A percentile compares a stretch with the other conserved stretches of the same genome.
phyloP scores from a whole-genome alignment of 2,329 filamentous ascomycete genomes.

The Botryotinia convoluta region DNA sequence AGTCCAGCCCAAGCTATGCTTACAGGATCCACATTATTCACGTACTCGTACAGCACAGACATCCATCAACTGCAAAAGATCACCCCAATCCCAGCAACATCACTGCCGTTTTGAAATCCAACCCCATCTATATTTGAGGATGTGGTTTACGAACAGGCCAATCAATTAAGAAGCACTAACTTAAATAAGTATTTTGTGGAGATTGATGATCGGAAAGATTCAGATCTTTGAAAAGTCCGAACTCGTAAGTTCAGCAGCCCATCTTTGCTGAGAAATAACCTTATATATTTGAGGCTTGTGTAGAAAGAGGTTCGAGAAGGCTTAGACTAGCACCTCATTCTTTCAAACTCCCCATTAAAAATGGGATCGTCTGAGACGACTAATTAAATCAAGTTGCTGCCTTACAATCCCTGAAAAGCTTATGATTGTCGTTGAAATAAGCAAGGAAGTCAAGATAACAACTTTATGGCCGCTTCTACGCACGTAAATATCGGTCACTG shows the following conservation, averaged over 20 bases:
- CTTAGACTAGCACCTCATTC: neutral
- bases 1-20: neutral
- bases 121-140: neutral
- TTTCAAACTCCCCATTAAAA: neutral
- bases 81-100: neutral
- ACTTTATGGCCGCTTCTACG: neutral
- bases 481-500: neutral
- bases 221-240: neutral
- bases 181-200: neutral
- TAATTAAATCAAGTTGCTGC: neutral
- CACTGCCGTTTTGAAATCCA: neutral
- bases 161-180: neutral
- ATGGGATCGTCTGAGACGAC: neutral
- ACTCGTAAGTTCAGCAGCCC: neutral
- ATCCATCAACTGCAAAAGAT: neutral
- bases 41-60: slow-evolving; percentile 15
- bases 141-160: neutral
- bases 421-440: neutral
- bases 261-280: neutral
- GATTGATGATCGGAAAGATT: neutral
- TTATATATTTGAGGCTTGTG: neutral
- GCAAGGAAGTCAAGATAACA: neutral
- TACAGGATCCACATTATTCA: neutral
- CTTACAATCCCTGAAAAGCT: neutral
- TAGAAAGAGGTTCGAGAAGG: neutral